Base-by-base conservation (phyloP, 164 flowering plant genomes). In the Pachysandra terminalis region DNA sequence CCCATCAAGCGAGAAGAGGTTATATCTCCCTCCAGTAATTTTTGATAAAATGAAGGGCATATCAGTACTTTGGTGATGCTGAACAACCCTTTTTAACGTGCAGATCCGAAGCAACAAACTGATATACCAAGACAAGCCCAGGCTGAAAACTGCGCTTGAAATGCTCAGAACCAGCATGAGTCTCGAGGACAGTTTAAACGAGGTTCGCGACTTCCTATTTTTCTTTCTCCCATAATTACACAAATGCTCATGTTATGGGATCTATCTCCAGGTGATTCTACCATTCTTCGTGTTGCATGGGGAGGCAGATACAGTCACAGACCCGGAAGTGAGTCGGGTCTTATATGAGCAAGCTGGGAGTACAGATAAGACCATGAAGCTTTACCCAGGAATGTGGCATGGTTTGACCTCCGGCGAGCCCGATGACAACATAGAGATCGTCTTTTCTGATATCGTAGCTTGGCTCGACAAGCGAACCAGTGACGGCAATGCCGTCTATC, bases 321-420 rank as follows among this genome's bases (percentile, higher is more conserved):
- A 96, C 68, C 97, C 98, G 6, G 95, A 86, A 65, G 91, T 93
- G 62, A 93, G 98, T 82, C 79, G 80, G 64, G 93, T 93, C 0
- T 66, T 96, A 63, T 91, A 92, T 28, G 88, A 89, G 64, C 77
- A 66, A 69, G 96, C 98, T 0, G 79, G 90, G 52, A 90, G 97
- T 67, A 49, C 7, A 2, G 99, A 96, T 88, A 93, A 93, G 85
- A 87, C 90, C 62, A 74, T 90, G 10, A 90, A 85, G 67, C 59
- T 93, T 49, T 96, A 96, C 71, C 85, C 91, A 0, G 98, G 85
- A 59, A 93, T 96, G 99, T 96, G 99, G 98, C 99, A 96, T 48
- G 95, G 80, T 13, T 74, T 96, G 61, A 93, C 98, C 7, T 77
- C 86, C 0, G 99, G 99, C 0, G 98, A 96, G 69, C 96, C 98